Conservation (phyloP, 2,329 filamentous ascomycete genomes). For the Calonectria pseudoturangicola region DNA sequence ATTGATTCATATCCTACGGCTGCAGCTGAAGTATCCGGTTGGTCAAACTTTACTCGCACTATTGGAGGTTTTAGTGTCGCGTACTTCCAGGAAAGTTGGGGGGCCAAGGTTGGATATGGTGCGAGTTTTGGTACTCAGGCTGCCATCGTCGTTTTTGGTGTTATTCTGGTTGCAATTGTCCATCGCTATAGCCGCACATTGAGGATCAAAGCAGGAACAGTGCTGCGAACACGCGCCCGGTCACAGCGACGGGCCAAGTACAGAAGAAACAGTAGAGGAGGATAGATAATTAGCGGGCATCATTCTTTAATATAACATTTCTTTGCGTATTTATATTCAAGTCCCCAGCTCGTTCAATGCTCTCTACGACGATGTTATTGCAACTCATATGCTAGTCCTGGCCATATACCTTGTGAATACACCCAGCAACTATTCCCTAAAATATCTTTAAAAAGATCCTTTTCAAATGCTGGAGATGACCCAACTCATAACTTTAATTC, state of each 20-base stretch:
- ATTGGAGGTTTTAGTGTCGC: conserved; percentile 68
- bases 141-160: conserved; percentile 50
- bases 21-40: conserved; percentile 66
- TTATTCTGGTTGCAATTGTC: conserved; percentile 51
- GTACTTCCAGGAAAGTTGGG: conserved; percentile 70
- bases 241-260: neutral
- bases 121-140: conserved; percentile 57
- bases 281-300: neutral
- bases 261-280: neutral
- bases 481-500: no score
- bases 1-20: conserved; percentile 70
- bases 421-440: no score
- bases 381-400: no score
- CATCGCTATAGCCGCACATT: conserved; percentile 40
- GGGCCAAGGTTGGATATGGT: conserved; percentile 56
- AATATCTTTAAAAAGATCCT: no score
- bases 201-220: conserved; percentile 3
- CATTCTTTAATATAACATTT: neutral
- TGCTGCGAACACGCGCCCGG: neutral
- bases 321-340: no score
- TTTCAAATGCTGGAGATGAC: no score
- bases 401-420: no score
- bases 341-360: no score
- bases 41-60: conserved; percentile 62
- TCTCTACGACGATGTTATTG: no score